Evolutionary conservation across 331 rosid genomes (phyloP), one percentile per base, ranked within the genome.

Genomic region (Rosa hybrid): DNA sequence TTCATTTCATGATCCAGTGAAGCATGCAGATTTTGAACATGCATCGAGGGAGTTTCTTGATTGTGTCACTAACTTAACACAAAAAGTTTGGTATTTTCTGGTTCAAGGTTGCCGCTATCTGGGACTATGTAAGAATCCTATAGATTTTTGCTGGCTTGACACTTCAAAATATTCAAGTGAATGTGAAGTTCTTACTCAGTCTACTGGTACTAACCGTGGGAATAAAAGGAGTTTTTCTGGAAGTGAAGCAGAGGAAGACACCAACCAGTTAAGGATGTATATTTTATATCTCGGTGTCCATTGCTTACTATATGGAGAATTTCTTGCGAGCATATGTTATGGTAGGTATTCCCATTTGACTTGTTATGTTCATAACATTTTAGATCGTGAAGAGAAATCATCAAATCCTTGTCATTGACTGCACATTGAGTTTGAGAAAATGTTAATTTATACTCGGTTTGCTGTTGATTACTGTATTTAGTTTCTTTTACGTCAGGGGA

Each of bases 251-350:
- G 83, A 68, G 34, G 80, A 62, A 59, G 59, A 39, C 80, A 53
- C 44, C 38, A 72, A 76, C 53, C 69, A 80, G 54, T 86, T 62
- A 74, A 65, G 88, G 72, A 44, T 38, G 71, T 44, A 64, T 16
- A 77, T 86, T 49, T 68, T 85, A 74, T 84, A 83, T 79, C 90
- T 88, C 27, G 90, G 92, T 18, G 74, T 82, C 20, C 94, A 93
- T 74, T 93, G 93, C 86, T 80, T 89, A 78, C 69, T 75, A 3
- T 91, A 89, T 84, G 98, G 98, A 68, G 90, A 91, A 73, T 84
- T 85, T 71, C 83, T 91, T 75, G 88, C 87, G 49, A 71, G 76
- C 74, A 83, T 88, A 73, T 91, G 93, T 80, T 90, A 83, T 63
- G 92, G 91, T 27, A 76, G 70, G 64, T 77, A 80, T 83, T 86